Conservation (phyloP, 2,329 filamentous ascomycete species). For the Phaeosphaeria sp. region DNA sequence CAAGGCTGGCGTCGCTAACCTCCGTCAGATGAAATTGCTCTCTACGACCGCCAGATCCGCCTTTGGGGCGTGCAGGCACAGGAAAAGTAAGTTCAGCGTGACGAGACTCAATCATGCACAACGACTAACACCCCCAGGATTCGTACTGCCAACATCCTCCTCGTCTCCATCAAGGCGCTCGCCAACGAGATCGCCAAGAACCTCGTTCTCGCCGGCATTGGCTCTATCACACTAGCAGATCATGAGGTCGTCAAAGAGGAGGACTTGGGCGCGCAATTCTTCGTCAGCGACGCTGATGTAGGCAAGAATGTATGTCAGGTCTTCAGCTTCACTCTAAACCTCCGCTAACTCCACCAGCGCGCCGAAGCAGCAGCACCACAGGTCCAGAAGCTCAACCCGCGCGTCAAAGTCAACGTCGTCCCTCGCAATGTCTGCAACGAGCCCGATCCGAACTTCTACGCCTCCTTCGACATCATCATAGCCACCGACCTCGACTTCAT, state of each 20-base stretch:
- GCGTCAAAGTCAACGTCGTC: slow-evolving; percentile 79
- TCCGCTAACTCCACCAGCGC: slow-evolving; percentile 57
- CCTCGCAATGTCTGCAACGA: slow-evolving; percentile 65
- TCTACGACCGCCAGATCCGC: slow-evolving; percentile 96
- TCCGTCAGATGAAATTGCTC: slow-evolving; percentile 94
- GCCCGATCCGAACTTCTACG: slow-evolving; percentile 76
- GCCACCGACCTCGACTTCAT: slow-evolving; percentile 84
- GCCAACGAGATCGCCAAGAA: slow-evolving; percentile 98
- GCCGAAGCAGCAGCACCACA: slow-evolving; percentile 80
- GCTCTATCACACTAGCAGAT: slow-evolving; percentile 88
- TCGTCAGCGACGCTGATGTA: slow-evolving; percentile 74
- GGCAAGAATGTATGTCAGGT: slow-evolving; percentile 70
- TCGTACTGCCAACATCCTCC: slow-evolving; percentile 84
- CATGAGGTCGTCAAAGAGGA: slow-evolving; percentile 75
- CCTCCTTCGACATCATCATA: slow-evolving; percentile 82
- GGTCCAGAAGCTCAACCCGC: slow-evolving; percentile 86
- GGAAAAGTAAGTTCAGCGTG: slow-evolving; percentile 63
- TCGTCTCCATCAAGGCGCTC: slow-evolving; percentile 86
- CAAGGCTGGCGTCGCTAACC: too few species aligned
- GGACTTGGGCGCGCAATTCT: slow-evolving; percentile 75
- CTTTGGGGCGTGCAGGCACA: slow-evolving; percentile 97
- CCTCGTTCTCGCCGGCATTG: slow-evolving; percentile 90
- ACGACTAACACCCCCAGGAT: slow-evolving; percentile 63
- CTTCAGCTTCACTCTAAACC: neutral
- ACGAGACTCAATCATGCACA: neutral